Evolutionary conservation across 2,329 filamentous ascomycete species (phyloP), one percentile per base, ranked within the genome.

Genomic region (Nemania diffusa): DNA sequence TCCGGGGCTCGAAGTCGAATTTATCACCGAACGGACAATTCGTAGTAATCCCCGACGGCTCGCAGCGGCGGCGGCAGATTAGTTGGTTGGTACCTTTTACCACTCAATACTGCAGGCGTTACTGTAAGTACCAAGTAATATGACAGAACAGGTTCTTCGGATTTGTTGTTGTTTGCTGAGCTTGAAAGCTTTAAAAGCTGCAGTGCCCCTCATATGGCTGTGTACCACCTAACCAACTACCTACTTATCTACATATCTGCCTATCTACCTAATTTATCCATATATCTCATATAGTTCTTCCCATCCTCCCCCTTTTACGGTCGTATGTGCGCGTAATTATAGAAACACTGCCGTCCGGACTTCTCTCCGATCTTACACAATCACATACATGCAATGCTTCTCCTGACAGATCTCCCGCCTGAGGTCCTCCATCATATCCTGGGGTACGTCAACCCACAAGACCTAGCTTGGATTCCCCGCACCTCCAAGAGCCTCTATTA

Each of bases 371-470:
- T 24, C 27, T 40, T 26, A 42, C 40, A n/a, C n/a, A n/a, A n/a
- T n/a, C n/a, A n/a, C n/a, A n/a, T n/a, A n/a, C n/a, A n/a, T n/a
- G 62, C 65, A 29, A 76, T 62, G 46, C 80, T 79, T 78, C 65
- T 72, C 62, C 59, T 84, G n/a, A 78, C 76, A 0, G 75, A 79
- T 50, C 83, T 91, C 24, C 88, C 89, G 8, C 82, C 85, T 6
- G 90, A 92, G 80, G 83, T 92, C 48, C 75, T 92, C 27, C 87
- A 90, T 73, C 81, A 84, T 73, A 87, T 92, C 70, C 81, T 92
- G 69, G 78, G 76, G 64, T 82, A 84, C 70, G 81, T 91, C 42
- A 78, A 85, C 29, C 87, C 88, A 1, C 76, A 78, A 46, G 90
- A 92, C 69, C 78, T 92, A 8, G 80, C 82, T 1, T 75, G 78